Evolutionary conservation across 1,284 basidiomycete genomes (phyloP).

Genomic region (Boletellus dicymbophilus): DNA sequence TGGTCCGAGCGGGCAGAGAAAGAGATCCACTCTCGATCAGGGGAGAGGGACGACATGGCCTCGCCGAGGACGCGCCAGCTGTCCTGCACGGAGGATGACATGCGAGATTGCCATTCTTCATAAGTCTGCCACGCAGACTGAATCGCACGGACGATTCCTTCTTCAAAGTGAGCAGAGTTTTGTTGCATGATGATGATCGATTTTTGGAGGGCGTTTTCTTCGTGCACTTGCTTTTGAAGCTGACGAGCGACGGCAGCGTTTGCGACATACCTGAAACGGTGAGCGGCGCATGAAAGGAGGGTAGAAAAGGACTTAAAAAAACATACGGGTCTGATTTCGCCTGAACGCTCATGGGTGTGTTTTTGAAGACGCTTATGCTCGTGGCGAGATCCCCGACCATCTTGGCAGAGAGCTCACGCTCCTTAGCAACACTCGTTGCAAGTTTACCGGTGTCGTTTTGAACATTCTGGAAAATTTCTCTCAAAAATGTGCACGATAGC

Average conservation of each 20-base stretch:
- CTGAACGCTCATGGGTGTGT: conserved; percentile 89
- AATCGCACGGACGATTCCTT: conserved; percentile 93
- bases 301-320: not conserved
- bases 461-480: conserved; percentile 74
- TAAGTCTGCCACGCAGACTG: conserved; percentile 98
- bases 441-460: conserved; percentile 98
- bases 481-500: not conserved
- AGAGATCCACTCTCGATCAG: conserved; percentile 96
- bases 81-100: conserved; percentile 78
- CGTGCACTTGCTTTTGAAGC: conserved; percentile 92
- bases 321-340: conserved; percentile 86
- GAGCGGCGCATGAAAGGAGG: not conserved
- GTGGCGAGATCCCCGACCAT: conserved; percentile 88
- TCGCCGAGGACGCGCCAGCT: conserved; percentile 78
- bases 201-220: conserved; percentile 98
- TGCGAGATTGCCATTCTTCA: conserved; percentile 95
- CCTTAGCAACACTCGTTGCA: conserved; percentile 90
- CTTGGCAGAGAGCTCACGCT: conserved; percentile 89
- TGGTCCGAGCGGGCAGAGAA: conserved; percentile 96
- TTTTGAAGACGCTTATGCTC: conserved; percentile 90
- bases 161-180: conserved; percentile 97
- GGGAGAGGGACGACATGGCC: conserved; percentile 83
- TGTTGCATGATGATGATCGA: conserved; percentile 99
- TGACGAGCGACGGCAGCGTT: conserved; percentile 87
- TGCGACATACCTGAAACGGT: conserved; percentile 51